Evolutionary conservation across 2,329 filamentous ascomycete species (phyloP), one percentile per base, ranked within the genome.

Genomic region (Ramularia endophylla): DNA sequence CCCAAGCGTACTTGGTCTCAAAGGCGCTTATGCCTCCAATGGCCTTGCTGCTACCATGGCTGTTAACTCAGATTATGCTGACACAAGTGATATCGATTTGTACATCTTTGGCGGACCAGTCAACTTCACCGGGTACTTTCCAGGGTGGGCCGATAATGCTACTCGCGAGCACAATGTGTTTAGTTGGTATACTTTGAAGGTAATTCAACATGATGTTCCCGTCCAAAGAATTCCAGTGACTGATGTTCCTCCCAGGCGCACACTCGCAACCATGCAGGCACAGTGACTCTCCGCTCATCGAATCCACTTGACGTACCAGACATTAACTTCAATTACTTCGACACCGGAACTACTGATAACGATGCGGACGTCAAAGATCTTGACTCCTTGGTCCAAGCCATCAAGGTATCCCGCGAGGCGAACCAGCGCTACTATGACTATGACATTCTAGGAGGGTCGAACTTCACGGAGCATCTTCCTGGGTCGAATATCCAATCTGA

Each of bases 291-390:
- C 3, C 67, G 66, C 9, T 80, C 76, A 0, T 63, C 73, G 0
- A 74, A 86, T 54, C 81, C 83, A 0, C 73, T 76, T 1, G 81
- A 85, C 42, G 65, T 70, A 4, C 83, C 83, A 0, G 58, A 72
- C 6, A 82, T 86, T 51, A 67, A 68, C 40, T 83, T 80, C 65
- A 77, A 79, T 59, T 81, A 74, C 60, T 81, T 62, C 37, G 68
- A 72, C 39, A 65, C 68, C 0, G 73, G 73, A n/a, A 65, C 61
- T 19, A 51, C 50, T 4, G 48, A 27, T 12, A 36, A 44, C 25
- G 64, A 61, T 36, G 64, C 44, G 8, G 52, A 54, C 16, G 60
- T 69, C 5, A 56, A 66, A 32, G 75, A 78, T 1, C 51, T 79
- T 8, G 65, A 66, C 18, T 78, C 83, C 51, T 72, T 71, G 2